Percentiles rank a stretch among this genome's conserved stretches.
Evolutionary conservation across 768 basidiomycete genomes (phyloP).

Genomic region (Mrakia blollopis): DNA sequence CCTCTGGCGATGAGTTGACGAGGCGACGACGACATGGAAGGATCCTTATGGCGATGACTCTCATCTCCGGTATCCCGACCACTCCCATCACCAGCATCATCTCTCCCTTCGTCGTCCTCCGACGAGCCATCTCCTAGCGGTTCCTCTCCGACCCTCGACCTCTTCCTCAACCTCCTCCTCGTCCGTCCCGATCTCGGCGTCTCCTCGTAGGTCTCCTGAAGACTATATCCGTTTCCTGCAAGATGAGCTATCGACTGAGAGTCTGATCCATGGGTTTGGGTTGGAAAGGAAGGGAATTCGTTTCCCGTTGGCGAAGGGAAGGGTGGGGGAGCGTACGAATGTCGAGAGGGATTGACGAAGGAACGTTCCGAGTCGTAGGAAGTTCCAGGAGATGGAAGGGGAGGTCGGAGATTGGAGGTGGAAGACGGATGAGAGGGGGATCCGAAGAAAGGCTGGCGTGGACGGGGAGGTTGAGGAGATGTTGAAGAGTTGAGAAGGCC

Average conservation of each 20-base stretch:
- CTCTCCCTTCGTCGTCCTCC: slow-evolving; percentile 10
- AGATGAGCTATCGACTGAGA: neutral
- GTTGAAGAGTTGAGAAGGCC: neutral
- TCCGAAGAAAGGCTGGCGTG: neutral
- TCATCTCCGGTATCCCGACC: neutral
- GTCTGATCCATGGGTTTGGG: neutral
- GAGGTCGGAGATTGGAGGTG: neutral
- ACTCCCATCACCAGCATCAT: neutral
- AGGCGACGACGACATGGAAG: slow-evolving; percentile 13
- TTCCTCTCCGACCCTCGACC: slow-evolving; percentile 18
- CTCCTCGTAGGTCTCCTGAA: slow-evolving; percentile 6
- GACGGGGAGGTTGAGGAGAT: neutral
- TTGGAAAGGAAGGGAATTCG: neutral
- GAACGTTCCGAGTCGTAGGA: slow-evolving; percentile 4
- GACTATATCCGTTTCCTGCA: neutral
- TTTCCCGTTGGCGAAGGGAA: slow-evolving; percentile 1
- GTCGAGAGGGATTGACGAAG: neutral
- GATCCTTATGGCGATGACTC: neutral
- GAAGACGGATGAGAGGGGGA: neutral
- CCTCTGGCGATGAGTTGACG: slow-evolving; percentile 23
- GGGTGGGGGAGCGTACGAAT: slow-evolving; percentile 4
- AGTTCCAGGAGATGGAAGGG: neutral
- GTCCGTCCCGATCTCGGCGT: neutral
- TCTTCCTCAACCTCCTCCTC: slow-evolving; percentile 8
- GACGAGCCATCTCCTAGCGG: slow-evolving; percentile 1